Conservation (phyloP, 306 rosid genomes). For the Fragaria nilgerrensis region DNA sequence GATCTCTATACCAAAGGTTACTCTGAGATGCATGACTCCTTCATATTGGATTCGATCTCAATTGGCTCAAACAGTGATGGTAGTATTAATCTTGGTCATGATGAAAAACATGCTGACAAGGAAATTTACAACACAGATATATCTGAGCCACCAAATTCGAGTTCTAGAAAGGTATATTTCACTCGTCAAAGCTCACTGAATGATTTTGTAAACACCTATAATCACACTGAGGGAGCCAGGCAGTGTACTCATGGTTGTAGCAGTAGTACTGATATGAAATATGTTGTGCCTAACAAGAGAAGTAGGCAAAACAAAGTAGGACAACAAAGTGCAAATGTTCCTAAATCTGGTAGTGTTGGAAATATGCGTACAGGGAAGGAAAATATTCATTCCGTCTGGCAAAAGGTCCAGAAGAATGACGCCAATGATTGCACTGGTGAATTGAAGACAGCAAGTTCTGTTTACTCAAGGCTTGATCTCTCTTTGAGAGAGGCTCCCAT, state of each 20-base stretch:
- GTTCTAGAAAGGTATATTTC: slow-evolving; percentile 33
- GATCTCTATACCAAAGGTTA: slow-evolving; percentile 26
- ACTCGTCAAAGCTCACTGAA: slow-evolving; percentile 26
- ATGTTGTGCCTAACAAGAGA: slow-evolving; percentile 35
- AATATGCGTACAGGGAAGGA: slow-evolving; percentile 53
- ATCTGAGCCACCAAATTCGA: slow-evolving; percentile 24
- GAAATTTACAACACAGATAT: slow-evolving; percentile 27
- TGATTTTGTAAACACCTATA: slow-evolving; percentile 24
- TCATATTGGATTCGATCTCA: slow-evolving; percentile 43
- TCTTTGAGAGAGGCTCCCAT: slow-evolving; percentile 40
- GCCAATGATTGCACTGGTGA: slow-evolving; percentile 38
- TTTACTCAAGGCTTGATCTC: slow-evolving; percentile 33
- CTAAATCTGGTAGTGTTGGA: slow-evolving; percentile 41
- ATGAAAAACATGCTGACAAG: slow-evolving; percentile 33
- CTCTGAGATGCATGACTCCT: slow-evolving; percentile 27
- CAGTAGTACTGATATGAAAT: slow-evolving; percentile 27
- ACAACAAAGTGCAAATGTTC: slow-evolving; percentile 42
- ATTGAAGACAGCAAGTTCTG: slow-evolving; percentile 44
- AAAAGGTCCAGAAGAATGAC: slow-evolving; percentile 67
- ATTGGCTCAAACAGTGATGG: slow-evolving; percentile 43
- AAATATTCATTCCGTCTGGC: slow-evolving; percentile 72
- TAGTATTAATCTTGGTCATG: slow-evolving; percentile 24
- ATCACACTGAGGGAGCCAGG: slow-evolving; percentile 37
- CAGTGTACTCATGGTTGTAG: slow-evolving; percentile 34
- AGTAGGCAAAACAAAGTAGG: slow-evolving; percentile 46